These are phyloP conservation scores for Eucalyptus pauciflora DNA, from an alignment of 345 rosid genomes.

Conservation along the genomic window DNA sequence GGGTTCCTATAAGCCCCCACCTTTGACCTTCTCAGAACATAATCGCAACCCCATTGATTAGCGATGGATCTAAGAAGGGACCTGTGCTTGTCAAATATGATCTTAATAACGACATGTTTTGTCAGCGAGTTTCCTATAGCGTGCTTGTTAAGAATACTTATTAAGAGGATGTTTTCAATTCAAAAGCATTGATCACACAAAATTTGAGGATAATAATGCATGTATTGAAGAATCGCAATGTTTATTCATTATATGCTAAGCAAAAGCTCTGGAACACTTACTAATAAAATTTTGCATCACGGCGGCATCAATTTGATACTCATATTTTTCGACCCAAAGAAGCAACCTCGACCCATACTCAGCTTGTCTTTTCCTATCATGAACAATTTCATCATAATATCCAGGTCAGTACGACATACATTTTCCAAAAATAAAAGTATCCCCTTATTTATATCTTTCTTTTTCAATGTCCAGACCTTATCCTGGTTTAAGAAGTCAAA, in stretches of 20 bases:
- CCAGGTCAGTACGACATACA: background rate
- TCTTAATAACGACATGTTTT: background rate
- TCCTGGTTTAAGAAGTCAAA: background rate
- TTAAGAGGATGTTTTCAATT: background rate
- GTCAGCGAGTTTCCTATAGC: background rate
- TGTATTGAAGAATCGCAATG: background rate
- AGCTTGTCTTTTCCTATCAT: background rate
- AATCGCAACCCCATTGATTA: background rate
- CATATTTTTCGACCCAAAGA: background rate
- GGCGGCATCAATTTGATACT: background rate
- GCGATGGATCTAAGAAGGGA: background rate
- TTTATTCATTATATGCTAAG: background rate
- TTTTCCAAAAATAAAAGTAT: background rate
- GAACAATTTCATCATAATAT: background rate
- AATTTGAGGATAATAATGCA: background rate
- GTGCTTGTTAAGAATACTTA: background rate
- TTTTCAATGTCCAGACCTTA: background rate
- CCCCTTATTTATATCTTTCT: background rate
- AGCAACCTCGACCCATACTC: background rate
- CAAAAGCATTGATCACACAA: background rate
- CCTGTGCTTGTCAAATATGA: background rate
- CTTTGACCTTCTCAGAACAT: background rate
- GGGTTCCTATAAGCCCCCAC: background rate
- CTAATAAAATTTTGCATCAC: background rate
- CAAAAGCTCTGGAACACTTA: background rate